Evolutionary conservation across 2,329 filamentous ascomycete genomes (phyloP).

Genomic region (Teratosphaeriaceae sp.): DNA sequence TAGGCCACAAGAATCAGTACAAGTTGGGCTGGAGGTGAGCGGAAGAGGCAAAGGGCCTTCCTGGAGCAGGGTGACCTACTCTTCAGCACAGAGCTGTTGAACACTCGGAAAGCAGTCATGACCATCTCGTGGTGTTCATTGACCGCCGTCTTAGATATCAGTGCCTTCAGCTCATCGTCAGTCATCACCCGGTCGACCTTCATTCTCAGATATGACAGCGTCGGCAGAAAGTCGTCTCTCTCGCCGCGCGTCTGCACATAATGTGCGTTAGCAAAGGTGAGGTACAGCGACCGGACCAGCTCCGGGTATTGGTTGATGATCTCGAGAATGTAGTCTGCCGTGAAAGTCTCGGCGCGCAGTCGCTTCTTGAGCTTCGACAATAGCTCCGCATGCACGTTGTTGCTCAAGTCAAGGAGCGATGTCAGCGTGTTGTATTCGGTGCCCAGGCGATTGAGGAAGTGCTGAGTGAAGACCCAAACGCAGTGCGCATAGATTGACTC

Average conservation of each 20-base stretch:
- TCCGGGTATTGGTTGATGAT: slow-evolving; percentile 89
- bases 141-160: slow-evolving; percentile 70
- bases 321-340: slow-evolving; percentile 94
- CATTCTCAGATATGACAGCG: slow-evolving; percentile 59
- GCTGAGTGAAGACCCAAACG: slow-evolving; percentile 94
- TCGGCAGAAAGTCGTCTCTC: slow-evolving; percentile 63
- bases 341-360: slow-evolving; percentile 93
- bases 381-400: slow-evolving; percentile 78
- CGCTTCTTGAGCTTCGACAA: slow-evolving; percentile 93
- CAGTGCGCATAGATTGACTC: slow-evolving; percentile 97
- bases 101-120: slow-evolving; percentile 91
- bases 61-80: too few species aligned
- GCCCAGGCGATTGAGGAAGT: slow-evolving; percentile 92
- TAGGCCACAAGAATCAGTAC: too few species aligned
- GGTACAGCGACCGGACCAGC: slow-evolving; percentile 79
- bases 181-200: slow-evolving; percentile 68
- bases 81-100: slow-evolving; percentile 90
- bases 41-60: too few species aligned
- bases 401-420: slow-evolving; percentile 70
- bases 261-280: slow-evolving; percentile 86
- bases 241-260: slow-evolving; percentile 61
- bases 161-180: slow-evolving; percentile 64
- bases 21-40: too few species aligned
- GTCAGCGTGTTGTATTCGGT: slow-evolving; percentile 86
- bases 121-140: slow-evolving; percentile 99